Conservation (phyloP, 805 yeast genomes). For the Isabelozyma gotoi region DNA sequence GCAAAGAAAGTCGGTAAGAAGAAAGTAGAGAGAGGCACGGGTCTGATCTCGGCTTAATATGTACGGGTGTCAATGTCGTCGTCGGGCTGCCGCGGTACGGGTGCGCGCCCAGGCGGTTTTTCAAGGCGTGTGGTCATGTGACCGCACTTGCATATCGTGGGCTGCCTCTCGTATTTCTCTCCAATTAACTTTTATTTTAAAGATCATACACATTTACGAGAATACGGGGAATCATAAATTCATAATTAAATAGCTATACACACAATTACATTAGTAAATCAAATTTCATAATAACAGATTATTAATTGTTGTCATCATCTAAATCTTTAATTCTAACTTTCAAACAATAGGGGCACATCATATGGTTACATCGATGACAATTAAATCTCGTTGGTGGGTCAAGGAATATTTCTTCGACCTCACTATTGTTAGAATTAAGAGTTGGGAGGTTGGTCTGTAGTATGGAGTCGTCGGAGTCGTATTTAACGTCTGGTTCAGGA, state of each 20-base stretch:
- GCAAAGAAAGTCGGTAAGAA: constrained; percentile 36
- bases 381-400: constrained; percentile 33
- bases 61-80: no score
- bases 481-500: background rate
- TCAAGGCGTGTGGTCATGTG: no score
- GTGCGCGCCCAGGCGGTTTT: no score
- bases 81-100: no score
- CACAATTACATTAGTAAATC: background rate
- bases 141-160: no score
- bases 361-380: constrained; percentile 38
- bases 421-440: background rate
- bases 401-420: constrained; percentile 17
- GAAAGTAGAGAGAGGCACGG: constrained; percentile 24
- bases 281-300: background rate
- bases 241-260: background rate
- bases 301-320: constrained; percentile 2
- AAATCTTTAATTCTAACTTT: constrained; percentile 34
- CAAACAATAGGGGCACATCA: constrained; percentile 45
- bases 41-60: no score
- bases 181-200: no score
- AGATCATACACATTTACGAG: no score
- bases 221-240: background rate
- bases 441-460: background rate
- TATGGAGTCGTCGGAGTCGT: constrained; percentile 1
- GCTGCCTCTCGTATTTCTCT: no score